A percentile compares a stretch with the other conserved stretches of the same genome.
Evolutionary conservation across 164 flowering plant species (phyloP).

Genomic region (Nymphaea thermarum): DNA sequence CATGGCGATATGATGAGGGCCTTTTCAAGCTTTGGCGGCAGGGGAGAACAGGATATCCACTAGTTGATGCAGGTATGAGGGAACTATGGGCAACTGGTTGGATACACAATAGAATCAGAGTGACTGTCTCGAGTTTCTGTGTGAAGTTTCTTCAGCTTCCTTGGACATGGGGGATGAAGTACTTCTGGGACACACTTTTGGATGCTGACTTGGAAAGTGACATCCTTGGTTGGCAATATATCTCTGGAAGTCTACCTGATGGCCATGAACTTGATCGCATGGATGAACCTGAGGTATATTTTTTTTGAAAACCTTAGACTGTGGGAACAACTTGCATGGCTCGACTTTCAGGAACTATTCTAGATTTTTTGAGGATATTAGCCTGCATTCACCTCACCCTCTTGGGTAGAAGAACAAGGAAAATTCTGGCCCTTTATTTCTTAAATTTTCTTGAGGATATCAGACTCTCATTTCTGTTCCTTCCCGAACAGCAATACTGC

Average conservation of each 20-base stretch:
- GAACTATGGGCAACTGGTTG: conserved; percentile 99
- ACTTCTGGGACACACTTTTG: conserved; percentile 94
- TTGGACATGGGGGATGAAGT: conserved; percentile 98
- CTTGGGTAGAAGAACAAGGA: too few relatives aligned
- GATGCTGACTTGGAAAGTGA: conserved; percentile 93
- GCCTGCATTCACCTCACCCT: too few relatives aligned
- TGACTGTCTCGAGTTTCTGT: conserved; percentile 71
- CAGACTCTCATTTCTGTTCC: too few relatives aligned
- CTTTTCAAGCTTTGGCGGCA: conserved; percentile 87
- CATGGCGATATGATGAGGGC: conserved; percentile 45
- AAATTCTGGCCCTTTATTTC: too few relatives aligned
- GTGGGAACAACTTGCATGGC: too few relatives aligned
- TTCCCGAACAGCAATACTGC: too few relatives aligned
- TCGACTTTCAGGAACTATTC: too few relatives aligned
- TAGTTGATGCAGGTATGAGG: conserved; percentile 96
- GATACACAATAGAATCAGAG: conserved; percentile 77
- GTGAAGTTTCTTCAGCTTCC: conserved; percentile 81
- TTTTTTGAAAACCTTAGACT: neutral
- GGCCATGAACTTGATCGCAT: conserved; percentile 84
- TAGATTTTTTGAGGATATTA: too few relatives aligned
- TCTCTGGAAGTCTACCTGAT: conserved; percentile 92
- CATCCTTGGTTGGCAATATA: conserved; percentile 96
- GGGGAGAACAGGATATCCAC: conserved; percentile 85
- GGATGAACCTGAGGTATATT: conserved; percentile 65
- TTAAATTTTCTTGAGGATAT: too few relatives aligned